Evolutionary conservation across 177 flowering plant genomes (phyloP).

Genomic region (Tripterygium wilfordii): DNA sequence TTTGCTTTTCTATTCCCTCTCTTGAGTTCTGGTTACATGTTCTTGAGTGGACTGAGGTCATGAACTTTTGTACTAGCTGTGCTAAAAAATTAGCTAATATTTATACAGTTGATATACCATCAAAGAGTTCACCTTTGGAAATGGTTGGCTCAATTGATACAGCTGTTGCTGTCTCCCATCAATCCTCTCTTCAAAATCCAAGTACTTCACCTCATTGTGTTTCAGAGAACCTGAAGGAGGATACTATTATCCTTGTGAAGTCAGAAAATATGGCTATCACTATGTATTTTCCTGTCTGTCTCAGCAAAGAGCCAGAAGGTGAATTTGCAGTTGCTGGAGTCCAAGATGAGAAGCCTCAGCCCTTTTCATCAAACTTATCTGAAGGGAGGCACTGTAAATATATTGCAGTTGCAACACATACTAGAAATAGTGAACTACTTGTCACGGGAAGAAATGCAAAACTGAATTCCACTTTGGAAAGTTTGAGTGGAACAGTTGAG

Average conservation of each 20-base stretch:
- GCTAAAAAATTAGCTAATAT: slow-evolving; percentile 11
- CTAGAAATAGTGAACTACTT: slow-evolving; percentile 39
- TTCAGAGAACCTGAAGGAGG: slow-evolving; percentile 9
- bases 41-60: slow-evolving; percentile 53
- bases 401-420: slow-evolving; percentile 33
- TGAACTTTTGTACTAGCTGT: slow-evolving; percentile 30
- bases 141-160: slow-evolving; percentile 8
- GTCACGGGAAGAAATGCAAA: slow-evolving; percentile 19
- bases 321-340: slow-evolving; percentile 11
- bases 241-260: slow-evolving; percentile 24
- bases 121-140: slow-evolving; percentile 7
- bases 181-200: slow-evolving; percentile 12
- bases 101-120: slow-evolving; percentile 13
- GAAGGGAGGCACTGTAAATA: slow-evolving; percentile 30
- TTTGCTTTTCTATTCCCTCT: slow-evolving; percentile 46
- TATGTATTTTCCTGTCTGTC: slow-evolving; percentile 50
- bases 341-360: slow-evolving; percentile 9
- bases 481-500: slow-evolving; percentile 34
- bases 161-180: slow-evolving; percentile 3
- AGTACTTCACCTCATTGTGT: slow-evolving; percentile 6
- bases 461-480: slow-evolving; percentile 37
- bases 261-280: slow-evolving; percentile 43
- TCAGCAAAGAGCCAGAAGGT: slow-evolving; percentile 12
- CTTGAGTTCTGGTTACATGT: slow-evolving; percentile 66
- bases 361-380: slow-evolving; percentile 8